Evolutionary conservation across 1,284 basidiomycete genomes (phyloP), one percentile per base, ranked within the genome.

Genomic region (Ceratobasidium sp.): DNA sequence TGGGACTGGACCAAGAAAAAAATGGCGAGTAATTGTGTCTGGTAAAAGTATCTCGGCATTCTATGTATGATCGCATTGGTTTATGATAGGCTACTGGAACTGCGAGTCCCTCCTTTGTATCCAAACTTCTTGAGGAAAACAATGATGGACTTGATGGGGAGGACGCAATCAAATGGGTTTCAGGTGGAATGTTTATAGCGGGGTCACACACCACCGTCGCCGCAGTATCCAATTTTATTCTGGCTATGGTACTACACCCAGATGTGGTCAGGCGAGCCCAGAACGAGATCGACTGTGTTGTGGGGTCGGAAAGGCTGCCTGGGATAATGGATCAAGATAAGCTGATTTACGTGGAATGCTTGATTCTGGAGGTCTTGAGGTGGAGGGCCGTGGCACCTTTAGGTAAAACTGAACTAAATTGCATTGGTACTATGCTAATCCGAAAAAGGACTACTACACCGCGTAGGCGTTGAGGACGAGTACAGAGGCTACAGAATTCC

Each of bases 201-300:
- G 67, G 67, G 1, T 23, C 53, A 1, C 55, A 71, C 21, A 71
- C 67, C 9, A 52, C 57, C 3, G 18, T 32, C 26, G 59, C 26
- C 14, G 53, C 48, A 9, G 18, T 71, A 50, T 53, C 26, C 14
- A 64, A 53, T 43, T 74, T 74, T 45, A 41, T 74, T 14, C 48
- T 74, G 2, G 69, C 65, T 26, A 74, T 74, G 73, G 36, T 65
- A 18, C 34, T 71, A 9, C 72, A 67, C 52, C 74, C 74, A 1
- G 55, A 72, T 1, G 62, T 70, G 4, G 73, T 62, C 14, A 36
- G 26, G 21, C 67, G 45, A 45, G 72, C 73, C 1, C 62, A 50
- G 16, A 55, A 69, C 23, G 74, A 75, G 41, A 71, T 75, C 18
- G 74, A 75, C 60, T 60, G 70, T 26, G 70, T 74, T 3, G 53